These are phyloP conservation scores for Uronychia setigera DNA, from an alignment of 73 alveolate species.

Conservation along the genomic window DNA sequence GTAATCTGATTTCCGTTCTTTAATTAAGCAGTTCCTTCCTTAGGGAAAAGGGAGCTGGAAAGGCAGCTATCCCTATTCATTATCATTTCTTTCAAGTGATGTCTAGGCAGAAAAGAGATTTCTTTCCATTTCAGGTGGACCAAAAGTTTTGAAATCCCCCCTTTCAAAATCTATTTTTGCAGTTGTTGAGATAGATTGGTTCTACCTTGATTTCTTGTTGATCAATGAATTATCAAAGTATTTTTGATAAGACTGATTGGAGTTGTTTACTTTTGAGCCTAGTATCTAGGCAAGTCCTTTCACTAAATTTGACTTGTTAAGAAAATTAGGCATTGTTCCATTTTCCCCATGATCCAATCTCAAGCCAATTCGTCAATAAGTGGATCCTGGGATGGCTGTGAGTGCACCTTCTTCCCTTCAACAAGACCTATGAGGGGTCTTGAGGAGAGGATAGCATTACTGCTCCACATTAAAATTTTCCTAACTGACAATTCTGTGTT, in stretches of 20 bases:
- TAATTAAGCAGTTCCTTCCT: not conserved
- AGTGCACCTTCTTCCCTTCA: not conserved
- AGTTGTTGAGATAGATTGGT: not conserved
- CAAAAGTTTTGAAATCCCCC: not conserved
- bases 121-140: not conserved
- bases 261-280: not conserved
- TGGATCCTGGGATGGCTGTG: not conserved
- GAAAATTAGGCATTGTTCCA: too few relatives aligned
- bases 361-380: not conserved
- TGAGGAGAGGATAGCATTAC: not conserved
- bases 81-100: not conserved
- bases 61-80: too few relatives aligned
- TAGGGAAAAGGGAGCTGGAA: not conserved
- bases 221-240: not conserved
- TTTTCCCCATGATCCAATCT: not conserved
- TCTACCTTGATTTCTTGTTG: not conserved
- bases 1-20: not conserved
- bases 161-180: not conserved
- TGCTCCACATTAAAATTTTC: not conserved
- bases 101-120: not conserved
- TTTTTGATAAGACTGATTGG: not conserved
- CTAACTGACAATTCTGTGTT: not conserved
- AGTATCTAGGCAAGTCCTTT: too few relatives aligned
- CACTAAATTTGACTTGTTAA: too few relatives aligned
- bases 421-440: not conserved